Evolutionary conservation across 2,329 filamentous ascomycete genomes (phyloP).

Genomic region (Bipolaris zeicola): DNA sequence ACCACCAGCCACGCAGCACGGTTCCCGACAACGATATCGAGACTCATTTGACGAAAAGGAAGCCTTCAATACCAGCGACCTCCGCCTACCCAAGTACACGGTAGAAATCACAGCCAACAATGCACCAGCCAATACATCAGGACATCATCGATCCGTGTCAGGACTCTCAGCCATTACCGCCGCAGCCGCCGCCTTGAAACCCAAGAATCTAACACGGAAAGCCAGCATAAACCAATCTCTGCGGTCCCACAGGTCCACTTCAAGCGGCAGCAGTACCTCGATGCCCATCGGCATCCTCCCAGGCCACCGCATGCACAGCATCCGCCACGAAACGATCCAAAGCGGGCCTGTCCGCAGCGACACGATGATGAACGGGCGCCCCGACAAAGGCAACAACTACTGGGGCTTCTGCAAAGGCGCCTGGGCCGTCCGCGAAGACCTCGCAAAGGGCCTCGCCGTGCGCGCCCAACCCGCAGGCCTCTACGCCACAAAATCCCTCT

Average conservation of each 20-base stretch:
- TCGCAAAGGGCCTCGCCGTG: slow-evolving; percentile 39
- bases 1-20: not conserved
- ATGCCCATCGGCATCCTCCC: slow-evolving; percentile 21
- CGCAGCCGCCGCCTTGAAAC: slow-evolving; percentile 5
- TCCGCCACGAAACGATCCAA: slow-evolving; percentile 27
- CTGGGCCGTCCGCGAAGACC: slow-evolving; percentile 44
- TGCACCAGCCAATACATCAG: not conserved
- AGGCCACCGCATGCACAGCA: slow-evolving; percentile 10
- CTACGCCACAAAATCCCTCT: slow-evolving; percentile 43
- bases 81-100: not conserved
- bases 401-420: slow-evolving; percentile 52
- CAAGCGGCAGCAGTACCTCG: slow-evolving; percentile 25
- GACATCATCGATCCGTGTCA: slow-evolving; percentile 11
- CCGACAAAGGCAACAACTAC: slow-evolving; percentile 49
- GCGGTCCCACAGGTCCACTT: slow-evolving; percentile 3
- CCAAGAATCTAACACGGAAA: slow-evolving; percentile 11
- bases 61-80: not conserved
- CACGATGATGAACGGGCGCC: slow-evolving; percentile 43
- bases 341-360: slow-evolving; percentile 24
- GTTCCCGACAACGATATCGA: slow-evolving; percentile 1
- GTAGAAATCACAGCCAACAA: not conserved
- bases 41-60: slow-evolving; percentile 2
- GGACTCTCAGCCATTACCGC: not conserved
- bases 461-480: slow-evolving; percentile 42
- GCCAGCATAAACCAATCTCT: slow-evolving; percentile 17